Percentiles rank a stretch among this genome's conserved stretches.
Evolutionary conservation across 441 rosid genomes (phyloP).

Genomic region (Populus hybrid): DNA sequence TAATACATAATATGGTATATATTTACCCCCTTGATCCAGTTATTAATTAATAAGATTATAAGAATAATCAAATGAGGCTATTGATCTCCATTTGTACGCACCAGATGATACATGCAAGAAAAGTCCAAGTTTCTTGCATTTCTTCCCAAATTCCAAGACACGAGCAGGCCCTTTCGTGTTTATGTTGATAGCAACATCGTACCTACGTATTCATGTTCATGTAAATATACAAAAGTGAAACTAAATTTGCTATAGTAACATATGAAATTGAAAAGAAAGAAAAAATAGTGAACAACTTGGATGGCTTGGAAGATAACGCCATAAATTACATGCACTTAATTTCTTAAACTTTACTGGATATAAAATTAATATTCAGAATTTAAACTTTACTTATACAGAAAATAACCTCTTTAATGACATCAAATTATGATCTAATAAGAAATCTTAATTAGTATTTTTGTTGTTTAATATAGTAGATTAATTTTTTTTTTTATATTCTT

Average conservation of each 20-base stretch:
- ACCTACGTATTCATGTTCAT: conserved; percentile 15
- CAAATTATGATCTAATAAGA: too few relatives aligned
- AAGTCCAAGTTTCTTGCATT: conserved; percentile 34
- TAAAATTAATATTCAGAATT: too few relatives aligned
- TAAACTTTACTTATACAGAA: too few relatives aligned
- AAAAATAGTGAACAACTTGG: too few relatives aligned
- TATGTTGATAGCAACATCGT: conserved; percentile 26
- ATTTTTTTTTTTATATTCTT: too few relatives aligned
- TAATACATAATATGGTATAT: neutral
- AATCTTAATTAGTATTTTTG: too few relatives aligned
- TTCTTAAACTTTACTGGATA: neutral
- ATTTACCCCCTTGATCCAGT: neutral
- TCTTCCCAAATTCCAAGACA: conserved; percentile 28
- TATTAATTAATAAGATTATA: neutral
- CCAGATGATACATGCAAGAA: conserved; percentile 36
- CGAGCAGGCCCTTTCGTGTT: conserved; percentile 33
- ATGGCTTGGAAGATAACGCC: neutral
- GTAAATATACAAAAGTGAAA: neutral
- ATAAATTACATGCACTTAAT: too few relatives aligned
- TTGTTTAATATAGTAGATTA: too few relatives aligned
- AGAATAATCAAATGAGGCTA: neutral
- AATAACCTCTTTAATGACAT: too few relatives aligned
- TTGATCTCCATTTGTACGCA: neutral
- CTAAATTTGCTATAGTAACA: too few relatives aligned
- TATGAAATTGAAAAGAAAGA: too few relatives aligned